Base-by-base conservation (phyloP, 495 filamentous ascomycete species). In the Xeromyces bisporus region DNA sequence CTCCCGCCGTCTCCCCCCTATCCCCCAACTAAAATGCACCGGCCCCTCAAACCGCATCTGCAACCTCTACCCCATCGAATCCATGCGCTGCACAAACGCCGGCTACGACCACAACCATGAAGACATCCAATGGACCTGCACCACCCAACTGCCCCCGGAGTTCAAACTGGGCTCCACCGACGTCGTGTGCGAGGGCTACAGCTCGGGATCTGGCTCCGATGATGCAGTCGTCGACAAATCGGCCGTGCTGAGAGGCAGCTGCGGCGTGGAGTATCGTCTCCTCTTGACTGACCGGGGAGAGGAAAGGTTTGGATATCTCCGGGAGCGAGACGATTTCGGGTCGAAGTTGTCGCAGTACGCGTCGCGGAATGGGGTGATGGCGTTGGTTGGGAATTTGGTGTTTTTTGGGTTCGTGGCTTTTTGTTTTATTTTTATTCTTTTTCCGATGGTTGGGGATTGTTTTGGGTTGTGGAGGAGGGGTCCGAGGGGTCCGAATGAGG, bases 121-220 rank as follows among this genome's bases (percentile, higher is more conserved):
- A 46, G 73, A 86, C 53, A 60, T 93, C 21, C 71, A 87, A 50
- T 97, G 89, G 89, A 75, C 80, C 0, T 97, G 89, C 53, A 72
- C 71, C 1, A 82, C 89, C 0, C 57, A 66, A 2, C 56, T 96
- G 0, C 89, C 89, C 0, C 47, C 66, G 0, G 80, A 91, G 42
- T 79, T 97, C 48, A 89, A 89, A 47, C 69, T 96, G 8, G 89
- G 85, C 21, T 59, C 67, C 15, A 94, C 89, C 2, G 87, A 97
- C 33, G 89, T 97, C 7, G 61, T 82, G 2, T 97, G 89, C 50
- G 89, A 97, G 46, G 89, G 89, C 6, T 96, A 93, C 52, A 60
- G 67, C 11, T 55, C 48, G 7, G n/a, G n/a, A n/a, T n/a, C n/a
- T n/a, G n/a, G n/a, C n/a, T n/a, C n/a, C n/a, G n/a, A n/a, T n/a